Percentiles rank a stretch among this genome's conserved stretches.
These are phyloP conservation scores for Paracamarosporium sp. DNA, from an alignment of 2,329 filamentous ascomycete species.

Conservation along the genomic window DNA sequence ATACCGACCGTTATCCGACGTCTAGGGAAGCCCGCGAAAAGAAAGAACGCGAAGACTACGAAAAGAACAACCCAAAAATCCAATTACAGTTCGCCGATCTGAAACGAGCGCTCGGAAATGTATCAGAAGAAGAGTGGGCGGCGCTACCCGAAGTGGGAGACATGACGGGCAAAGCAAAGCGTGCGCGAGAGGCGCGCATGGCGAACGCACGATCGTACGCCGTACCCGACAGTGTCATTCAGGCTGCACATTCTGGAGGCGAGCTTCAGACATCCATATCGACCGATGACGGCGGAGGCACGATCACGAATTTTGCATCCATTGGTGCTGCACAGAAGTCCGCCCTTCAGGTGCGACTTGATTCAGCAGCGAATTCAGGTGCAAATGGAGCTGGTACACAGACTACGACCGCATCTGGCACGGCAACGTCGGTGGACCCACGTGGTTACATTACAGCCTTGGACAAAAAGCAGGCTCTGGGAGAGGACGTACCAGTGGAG, in stretches of 20 bases:
- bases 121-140: constrained; percentile 96
- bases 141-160: constrained; percentile 95
- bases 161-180: constrained; percentile 90
- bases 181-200: constrained; percentile 82
- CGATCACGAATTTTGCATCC: constrained; percentile 97
- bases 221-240: constrained; percentile 93
- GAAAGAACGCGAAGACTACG: constrained; percentile 91
- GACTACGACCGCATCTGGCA: constrained; percentile 69
- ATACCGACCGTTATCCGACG: constrained; percentile 73
- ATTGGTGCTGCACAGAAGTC: constrained; percentile 97
- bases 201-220: constrained; percentile 77
- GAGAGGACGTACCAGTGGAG: constrained; percentile 78
- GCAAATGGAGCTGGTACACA: constrained; percentile 71
- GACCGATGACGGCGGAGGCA: constrained; percentile 75
- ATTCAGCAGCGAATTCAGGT: constrained; percentile 71
- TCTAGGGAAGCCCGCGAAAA: constrained; percentile 92
- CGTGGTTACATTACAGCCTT: constrained; percentile 95
- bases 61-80: constrained; percentile 97
- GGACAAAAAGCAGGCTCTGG: constrained; percentile 78
- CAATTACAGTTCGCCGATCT: constrained; percentile 97
- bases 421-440: constrained; percentile 88
- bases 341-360: constrained; percentile 90
- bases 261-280: constrained; percentile 89
- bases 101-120: constrained; percentile 85
- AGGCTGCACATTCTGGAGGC: constrained; percentile 78